Percentiles rank a stretch among this genome's conserved stretches.
phyloP scores from a whole-genome alignment of 805 yeast genomes.

The Yamadazyma olivae region DNA sequence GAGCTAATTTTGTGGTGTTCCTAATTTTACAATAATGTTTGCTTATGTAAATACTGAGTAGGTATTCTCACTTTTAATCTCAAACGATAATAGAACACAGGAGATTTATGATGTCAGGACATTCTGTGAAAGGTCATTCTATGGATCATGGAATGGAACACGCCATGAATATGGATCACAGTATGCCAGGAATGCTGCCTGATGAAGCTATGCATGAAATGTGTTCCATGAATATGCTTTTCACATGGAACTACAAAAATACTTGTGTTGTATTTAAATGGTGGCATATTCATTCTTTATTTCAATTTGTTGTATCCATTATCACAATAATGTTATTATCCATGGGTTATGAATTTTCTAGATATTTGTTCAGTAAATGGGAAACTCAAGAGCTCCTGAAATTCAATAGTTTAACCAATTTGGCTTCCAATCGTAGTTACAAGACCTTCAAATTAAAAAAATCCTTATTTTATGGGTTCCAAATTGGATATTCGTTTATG shows the following conservation, averaged over 20 bases:
- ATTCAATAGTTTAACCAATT: too few species aligned
- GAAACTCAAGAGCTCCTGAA: too few species aligned
- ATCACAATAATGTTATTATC: constrained; percentile 46
- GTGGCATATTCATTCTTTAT: constrained; percentile 68
- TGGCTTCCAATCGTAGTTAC: too few species aligned
- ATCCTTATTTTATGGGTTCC: constrained; percentile 54
- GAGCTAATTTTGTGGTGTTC: too few species aligned
- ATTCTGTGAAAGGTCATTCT: too few species aligned
- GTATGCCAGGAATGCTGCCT: constrained; percentile 1
- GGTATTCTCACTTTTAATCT: too few species aligned
- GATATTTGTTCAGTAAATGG: constrained; percentile 26
- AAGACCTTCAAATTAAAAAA: constrained; percentile 21
- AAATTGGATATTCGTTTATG: constrained; percentile 67
- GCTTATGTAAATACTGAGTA: too few species aligned
- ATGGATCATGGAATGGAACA: neutral
- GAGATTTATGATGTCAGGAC: too few species aligned
- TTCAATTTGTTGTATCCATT: constrained; percentile 52
- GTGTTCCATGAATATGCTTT: constrained; percentile 69
- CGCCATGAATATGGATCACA: neutral
- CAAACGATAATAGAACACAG: too few species aligned
- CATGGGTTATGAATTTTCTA: constrained; percentile 61
- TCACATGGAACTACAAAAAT: constrained; percentile 75
- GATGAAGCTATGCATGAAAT: constrained; percentile 15
- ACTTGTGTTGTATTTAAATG: constrained; percentile 71
- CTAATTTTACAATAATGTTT: too few species aligned